phyloP scores from a whole-genome alignment of 495 filamentous ascomycete genomes.

The Penicillium dipodomyicola region DNA sequence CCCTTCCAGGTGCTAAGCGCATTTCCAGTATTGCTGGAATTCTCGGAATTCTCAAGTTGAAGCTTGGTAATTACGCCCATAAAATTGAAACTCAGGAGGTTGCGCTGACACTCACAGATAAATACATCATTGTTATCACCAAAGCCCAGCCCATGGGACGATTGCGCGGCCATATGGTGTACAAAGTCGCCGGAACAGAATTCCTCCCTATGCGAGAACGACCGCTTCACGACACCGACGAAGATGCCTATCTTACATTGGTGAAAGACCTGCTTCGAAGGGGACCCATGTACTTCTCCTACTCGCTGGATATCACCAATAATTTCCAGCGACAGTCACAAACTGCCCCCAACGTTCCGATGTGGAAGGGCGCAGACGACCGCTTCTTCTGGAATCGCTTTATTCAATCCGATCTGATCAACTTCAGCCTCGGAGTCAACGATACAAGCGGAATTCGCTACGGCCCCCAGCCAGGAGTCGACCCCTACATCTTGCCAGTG shows the following conservation, averaged over 20 bases:
- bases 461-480: conserved; percentile 69
- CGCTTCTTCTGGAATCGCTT: conserved; percentile 99
- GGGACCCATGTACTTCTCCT: conserved; percentile 96
- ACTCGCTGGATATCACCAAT: conserved; percentile 92
- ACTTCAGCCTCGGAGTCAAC: conserved; percentile 61
- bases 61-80: conserved; percentile 63
- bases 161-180: conserved; percentile 88
- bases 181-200: conserved; percentile 87
- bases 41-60: conserved; percentile 82
- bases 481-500: conserved; percentile 91
- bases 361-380: conserved; percentile 93
- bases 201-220: conserved; percentile 93
- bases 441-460: conserved; percentile 49
- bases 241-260: conserved; percentile 82
- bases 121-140: conserved; percentile 94
- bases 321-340: conserved; percentile 89
- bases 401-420: conserved; percentile 84
- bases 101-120: conserved; percentile 58
- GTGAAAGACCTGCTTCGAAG: conserved; percentile 74
- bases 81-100: background rate
- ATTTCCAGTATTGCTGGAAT: conserved; percentile 94
- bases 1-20: conserved; percentile 69
- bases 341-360: conserved; percentile 60
- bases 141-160: conserved; percentile 89
- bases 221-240: conserved; percentile 83